These are phyloP conservation scores for Oropetium thomaeum DNA, from an alignment of 176 grass and related monocot species.

Conservation along the genomic window DNA sequence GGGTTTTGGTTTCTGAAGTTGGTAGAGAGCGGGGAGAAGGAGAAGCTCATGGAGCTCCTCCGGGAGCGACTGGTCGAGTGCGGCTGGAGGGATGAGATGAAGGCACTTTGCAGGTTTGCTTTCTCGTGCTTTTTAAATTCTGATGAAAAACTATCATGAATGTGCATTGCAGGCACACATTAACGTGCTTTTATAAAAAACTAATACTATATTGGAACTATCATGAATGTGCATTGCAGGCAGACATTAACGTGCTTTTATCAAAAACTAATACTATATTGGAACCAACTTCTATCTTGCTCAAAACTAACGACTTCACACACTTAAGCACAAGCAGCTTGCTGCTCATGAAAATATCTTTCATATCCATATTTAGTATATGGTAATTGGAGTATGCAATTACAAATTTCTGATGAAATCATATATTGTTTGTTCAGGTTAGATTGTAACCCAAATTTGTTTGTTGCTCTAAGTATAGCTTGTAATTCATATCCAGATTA, in stretches of 20 bases:
- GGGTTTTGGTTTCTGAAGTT: slow-evolving; percentile 69
- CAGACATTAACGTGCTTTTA: neutral
- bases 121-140: slow-evolving; percentile 6
- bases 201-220: no score
- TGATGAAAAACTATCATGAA: neutral
- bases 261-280: no score
- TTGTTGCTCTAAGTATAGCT: neutral
- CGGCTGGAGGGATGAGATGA: slow-evolving; percentile 98
- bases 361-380: neutral
- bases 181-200: no score
- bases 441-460: neutral
- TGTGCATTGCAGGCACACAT: neutral
- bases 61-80: slow-evolving; percentile 91
- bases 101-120: slow-evolving; percentile 89
- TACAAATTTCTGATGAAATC: neutral
- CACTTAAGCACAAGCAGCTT: neutral
- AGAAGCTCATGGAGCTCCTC: slow-evolving; percentile 96
- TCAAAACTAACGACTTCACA: neutral
- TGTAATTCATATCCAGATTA: neutral
- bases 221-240: neutral
- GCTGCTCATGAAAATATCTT: neutral
- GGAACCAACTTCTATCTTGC: neutral
- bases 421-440: neutral
- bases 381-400: neutral
- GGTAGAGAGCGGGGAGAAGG: slow-evolving; percentile 97